A percentile compares a stretch with the other conserved stretches of the same genome.
Evolutionary conservation across 164 flowering plant species (phyloP).

Genomic region (Kingdonia uniflora): DNA sequence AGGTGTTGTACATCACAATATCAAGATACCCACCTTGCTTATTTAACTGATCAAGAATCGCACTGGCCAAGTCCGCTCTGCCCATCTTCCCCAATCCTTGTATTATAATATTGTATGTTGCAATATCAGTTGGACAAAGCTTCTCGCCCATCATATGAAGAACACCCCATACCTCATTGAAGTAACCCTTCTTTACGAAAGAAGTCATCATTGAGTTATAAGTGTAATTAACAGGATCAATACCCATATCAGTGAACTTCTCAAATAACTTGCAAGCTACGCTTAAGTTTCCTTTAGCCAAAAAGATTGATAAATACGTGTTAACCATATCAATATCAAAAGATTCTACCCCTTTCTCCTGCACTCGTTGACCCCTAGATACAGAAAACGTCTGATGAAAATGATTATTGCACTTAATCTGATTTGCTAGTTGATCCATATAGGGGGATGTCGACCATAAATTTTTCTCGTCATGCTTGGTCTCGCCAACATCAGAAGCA

Average conservation of each 20-base stretch:
- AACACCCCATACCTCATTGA: conserved; percentile 69
- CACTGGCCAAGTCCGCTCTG: conserved; percentile 69
- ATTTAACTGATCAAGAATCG: conserved; percentile 58
- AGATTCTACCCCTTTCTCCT: conserved; percentile 34
- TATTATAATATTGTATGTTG: conserved; percentile 77
- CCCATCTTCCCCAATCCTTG: conserved; percentile 94
- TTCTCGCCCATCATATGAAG: conserved; percentile 72
- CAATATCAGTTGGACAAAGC: conserved; percentile 68
- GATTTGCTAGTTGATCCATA: conserved; percentile 62
- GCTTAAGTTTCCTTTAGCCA: conserved; percentile 79
- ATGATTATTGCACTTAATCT: conserved; percentile 12
- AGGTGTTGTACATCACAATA: conserved; percentile 89
- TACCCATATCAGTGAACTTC: conserved; percentile 62
- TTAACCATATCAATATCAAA: conserved; percentile 90
- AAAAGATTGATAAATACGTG: conserved; percentile 73
- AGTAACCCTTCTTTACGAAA: conserved; percentile 88
- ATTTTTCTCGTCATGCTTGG: conserved; percentile 21
- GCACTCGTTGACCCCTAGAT: conserved; percentile 43
- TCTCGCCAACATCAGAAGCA: conserved; percentile 14
- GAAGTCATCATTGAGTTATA: conserved; percentile 86
- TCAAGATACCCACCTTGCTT: conserved; percentile 85
- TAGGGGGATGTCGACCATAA: conserved; percentile 82
- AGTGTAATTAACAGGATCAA: conserved; percentile 55
- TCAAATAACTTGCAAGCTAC: conserved; percentile 94
- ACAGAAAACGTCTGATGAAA: conserved; percentile 29